Evolutionary conservation across 805 yeast genomes (phyloP), one percentile per base, ranked within the genome.

Genomic region (Starmerella sp.): DNA sequence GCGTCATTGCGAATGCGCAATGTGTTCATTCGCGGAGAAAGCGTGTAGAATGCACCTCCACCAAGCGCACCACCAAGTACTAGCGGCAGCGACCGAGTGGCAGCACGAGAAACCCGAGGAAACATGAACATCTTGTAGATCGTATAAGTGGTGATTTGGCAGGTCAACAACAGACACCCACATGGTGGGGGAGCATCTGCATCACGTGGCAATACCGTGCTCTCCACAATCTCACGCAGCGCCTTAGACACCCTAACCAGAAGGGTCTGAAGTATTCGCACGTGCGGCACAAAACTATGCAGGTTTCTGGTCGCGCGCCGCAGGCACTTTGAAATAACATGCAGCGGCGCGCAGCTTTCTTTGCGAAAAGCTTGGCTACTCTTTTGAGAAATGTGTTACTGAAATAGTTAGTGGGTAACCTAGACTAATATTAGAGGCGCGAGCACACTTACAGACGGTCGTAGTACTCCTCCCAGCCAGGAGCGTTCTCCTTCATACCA

Each of bases 401-500:
- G 43, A 9, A 39, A 39, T 39, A 39, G 22, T n/a, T 28, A 39
- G 11, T 28, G 32, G 44, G 44, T 29, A 34, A 39, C 28, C 17
- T 43, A 54, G 15, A 35, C 43, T 53, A 49, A 29, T 30, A 36
- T 36, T 32, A 37, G 17, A 29, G 51, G 29, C 37, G 22, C 17
- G 22, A 48, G 22, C 22, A 37, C 31, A 60, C 65, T 71, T 74
- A 73, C 63, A 73, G 70, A 68, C 73, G 71, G 74, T 73, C 77
- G 69, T 90, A 90, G 86, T 88, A 93, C 81, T 93, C 97, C 81
- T 88, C 96, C 86, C 91, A 93, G 75, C 95, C 96, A 79, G 97
- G 97, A 77, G 91, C 96, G 69, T 75, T 84, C 71, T 87, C 91
- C 86, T 91, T 91, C 82, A 87, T 74, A 82, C 97, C 97, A 75